These are phyloP conservation scores for Uncinocarpus reesii DNA, from an alignment of 2,329 filamentous ascomycete genomes.

Conservation along the genomic window DNA sequence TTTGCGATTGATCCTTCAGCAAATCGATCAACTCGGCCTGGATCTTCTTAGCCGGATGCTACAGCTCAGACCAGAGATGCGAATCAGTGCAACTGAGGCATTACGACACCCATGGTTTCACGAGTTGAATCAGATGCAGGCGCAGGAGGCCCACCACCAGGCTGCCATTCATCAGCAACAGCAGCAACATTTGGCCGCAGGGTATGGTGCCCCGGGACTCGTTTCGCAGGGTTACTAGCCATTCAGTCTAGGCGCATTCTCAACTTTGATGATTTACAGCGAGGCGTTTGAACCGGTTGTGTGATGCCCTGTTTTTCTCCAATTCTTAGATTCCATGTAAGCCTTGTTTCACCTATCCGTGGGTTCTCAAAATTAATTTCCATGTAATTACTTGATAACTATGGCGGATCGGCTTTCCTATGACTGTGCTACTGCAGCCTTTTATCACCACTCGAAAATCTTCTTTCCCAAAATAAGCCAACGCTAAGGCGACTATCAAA, in stretches of 20 bases:
- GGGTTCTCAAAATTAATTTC: no score
- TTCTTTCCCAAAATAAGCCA: no score
- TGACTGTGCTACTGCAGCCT: no score
- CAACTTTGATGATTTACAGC: slow-evolving; percentile 2
- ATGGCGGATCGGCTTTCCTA: no score
- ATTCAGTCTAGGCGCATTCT: no score
- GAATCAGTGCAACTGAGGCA: slow-evolving; percentile 78
- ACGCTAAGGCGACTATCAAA: no score
- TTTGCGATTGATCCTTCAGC: slow-evolving; percentile 71
- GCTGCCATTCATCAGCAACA: slow-evolving; percentile 28
- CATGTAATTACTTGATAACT: no score
- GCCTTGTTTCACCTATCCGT: no score
- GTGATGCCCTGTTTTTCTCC: no score
- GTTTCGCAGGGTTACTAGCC: slow-evolving; percentile 20
- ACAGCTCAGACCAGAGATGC: slow-evolving; percentile 80
- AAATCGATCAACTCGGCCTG: slow-evolving; percentile 78
- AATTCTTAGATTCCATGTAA: no score
- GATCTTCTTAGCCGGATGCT: slow-evolving; percentile 85
- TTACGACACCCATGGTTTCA: slow-evolving; percentile 89
- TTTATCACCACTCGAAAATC: no score
- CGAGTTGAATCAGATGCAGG: slow-evolving; percentile 47
- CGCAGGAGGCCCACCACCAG: slow-evolving; percentile 34
- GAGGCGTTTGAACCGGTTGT: slow-evolving; percentile 9
- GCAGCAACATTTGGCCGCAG: slow-evolving; percentile 27
- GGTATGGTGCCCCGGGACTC: slow-evolving; percentile 29